Base-by-base conservation (phyloP, 345 rosid genomes). In the Euphorbia pulcherrima region DNA sequence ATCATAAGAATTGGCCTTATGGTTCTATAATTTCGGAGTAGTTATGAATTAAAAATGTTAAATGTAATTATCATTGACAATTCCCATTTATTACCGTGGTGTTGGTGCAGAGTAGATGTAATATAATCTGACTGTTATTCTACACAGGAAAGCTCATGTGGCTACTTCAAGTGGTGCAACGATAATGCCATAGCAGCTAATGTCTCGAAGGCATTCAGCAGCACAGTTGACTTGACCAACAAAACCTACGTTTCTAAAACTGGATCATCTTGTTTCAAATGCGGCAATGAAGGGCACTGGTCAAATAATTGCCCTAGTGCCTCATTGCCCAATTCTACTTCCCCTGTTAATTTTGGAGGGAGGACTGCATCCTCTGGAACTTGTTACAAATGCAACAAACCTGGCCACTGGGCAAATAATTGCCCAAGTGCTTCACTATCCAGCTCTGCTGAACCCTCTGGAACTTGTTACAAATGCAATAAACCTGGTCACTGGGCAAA, bases 81-180 rank as follows among this genome's bases (percentile, higher is more conserved):
- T 48, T 18, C 21, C n/a, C 23, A 18, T 18, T 50, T 18, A 50
- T 50, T 8, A 2, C 6, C 12, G 6, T 9, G 18, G 0, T 4
- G 26, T 2, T 23, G 33, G 27, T 0, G 65, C 60, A 56, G 11
- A 12, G 20, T 10, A 44, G 51, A 61, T 6, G 18, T 21, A 40
- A 4, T 20, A 41, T 26, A 23, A 44, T 26, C 35, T 44, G 66
- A 62, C n/a, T 24, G 37, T n/a, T 20, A 26, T 53, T 52, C 35
- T 41, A 29, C 8, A 2, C 28, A 80, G 83, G 80, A 33, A 66
- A 13, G 68, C 8, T 73, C 89, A 29, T 86, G 90, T 73, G 82
- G 86, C 66, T 86, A 78, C 84, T 86, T 86, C 75, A 86, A 86
- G 76, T 83, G 90, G 90, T 83, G 87, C 81, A 68, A 78, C 30